Conservation (phyloP, 108 stramenopile genomes). For the Pseudonitzschia pungens region DNA sequence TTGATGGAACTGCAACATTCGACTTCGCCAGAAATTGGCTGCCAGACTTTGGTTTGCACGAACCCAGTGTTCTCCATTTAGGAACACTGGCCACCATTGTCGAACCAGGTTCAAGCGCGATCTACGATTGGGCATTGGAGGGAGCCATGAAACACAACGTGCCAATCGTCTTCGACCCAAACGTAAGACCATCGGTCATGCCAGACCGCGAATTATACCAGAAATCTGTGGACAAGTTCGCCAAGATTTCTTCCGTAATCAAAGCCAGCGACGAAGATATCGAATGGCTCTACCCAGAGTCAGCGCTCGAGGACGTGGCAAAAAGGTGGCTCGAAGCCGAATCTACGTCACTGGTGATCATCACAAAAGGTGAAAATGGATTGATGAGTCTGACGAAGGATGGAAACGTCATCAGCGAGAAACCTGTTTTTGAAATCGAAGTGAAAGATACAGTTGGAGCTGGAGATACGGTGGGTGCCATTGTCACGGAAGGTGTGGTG, state of each 20-base stretch:
- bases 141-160: background rate
- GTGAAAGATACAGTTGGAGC: slow-evolving; percentile 3
- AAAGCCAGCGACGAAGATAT: background rate
- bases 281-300: background rate
- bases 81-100: background rate
- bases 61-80: background rate
- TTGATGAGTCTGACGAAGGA: background rate
- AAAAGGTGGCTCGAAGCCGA: slow-evolving; percentile 1
- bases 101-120: background rate
- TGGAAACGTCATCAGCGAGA: background rate
- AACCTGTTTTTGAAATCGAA: background rate
- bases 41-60: slow-evolving; percentile 3
- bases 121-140: background rate
- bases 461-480: slow-evolving; percentile 5
- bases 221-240: background rate
- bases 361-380: slow-evolving; percentile 1
- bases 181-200: background rate
- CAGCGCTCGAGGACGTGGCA: background rate
- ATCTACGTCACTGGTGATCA: background rate
- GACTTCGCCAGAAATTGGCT: background rate
- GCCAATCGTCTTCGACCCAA: slow-evolving; percentile 1
- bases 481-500: background rate
- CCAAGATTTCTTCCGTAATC: background rate
- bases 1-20: background rate
- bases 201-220: background rate